phyloP scores from a whole-genome alignment of 2,329 filamentous ascomycete species.

The Thelonectria discophora region DNA sequence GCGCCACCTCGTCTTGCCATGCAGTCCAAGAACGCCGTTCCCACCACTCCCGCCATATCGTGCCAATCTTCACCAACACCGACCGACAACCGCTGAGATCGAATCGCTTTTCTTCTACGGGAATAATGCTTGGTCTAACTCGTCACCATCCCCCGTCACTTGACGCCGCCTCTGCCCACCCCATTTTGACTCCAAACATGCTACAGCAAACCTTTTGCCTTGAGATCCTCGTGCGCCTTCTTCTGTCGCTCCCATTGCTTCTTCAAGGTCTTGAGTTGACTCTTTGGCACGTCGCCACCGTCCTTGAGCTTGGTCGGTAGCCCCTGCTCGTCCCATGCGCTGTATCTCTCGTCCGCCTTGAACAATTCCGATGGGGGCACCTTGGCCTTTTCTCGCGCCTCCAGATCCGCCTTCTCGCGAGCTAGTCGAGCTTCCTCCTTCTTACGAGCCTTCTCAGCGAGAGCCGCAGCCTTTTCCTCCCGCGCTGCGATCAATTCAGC shows the following conservation, averaged over 20 bases:
- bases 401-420: conserved; percentile 59
- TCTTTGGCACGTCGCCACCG: conserved; percentile 84
- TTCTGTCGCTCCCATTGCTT: conserved; percentile 94
- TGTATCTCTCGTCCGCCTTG: conserved; percentile 66
- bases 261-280: conserved; percentile 78
- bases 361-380: conserved; percentile 65
- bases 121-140: conserved; percentile 19
- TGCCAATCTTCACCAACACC: neutral
- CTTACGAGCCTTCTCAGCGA: conserved; percentile 66
- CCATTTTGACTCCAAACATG: neutral
- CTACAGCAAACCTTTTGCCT: conserved; percentile 46
- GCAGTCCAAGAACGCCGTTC: neutral
- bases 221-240: conserved; percentile 75
- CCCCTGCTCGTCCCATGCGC: conserved; percentile 84
- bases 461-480: conserved; percentile 67
- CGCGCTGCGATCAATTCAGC: conserved; percentile 65
- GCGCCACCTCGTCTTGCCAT: neutral
- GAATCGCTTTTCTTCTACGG: conserved; percentile 18
- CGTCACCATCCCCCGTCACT: conserved; percentile 1
- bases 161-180: conserved; percentile 2
- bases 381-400: conserved; percentile 67
- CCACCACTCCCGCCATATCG: neutral
- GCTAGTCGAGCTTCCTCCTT: conserved; percentile 65
- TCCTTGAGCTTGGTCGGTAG: conserved; percentile 80
- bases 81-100: neutral